Evolutionary conservation across 345 rosid species (phyloP), one percentile per base, ranked within the genome.

Genomic region (Eucalyptus coolabah): DNA sequence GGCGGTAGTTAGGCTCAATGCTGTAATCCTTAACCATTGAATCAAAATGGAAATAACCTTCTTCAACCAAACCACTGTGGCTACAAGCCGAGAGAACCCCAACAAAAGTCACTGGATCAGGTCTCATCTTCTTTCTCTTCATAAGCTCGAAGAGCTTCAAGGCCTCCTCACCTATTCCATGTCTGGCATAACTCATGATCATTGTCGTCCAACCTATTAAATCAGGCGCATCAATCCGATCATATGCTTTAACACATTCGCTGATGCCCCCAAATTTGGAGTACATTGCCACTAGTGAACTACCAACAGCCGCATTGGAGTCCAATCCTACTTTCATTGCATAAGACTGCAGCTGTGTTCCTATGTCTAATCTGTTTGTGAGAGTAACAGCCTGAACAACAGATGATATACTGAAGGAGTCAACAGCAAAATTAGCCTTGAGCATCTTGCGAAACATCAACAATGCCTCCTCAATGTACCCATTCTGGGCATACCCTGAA

Each of bases 21-120:
- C 95, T 91, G 9, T 93, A 95, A 72, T 94, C 96, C 91, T 91
- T 91, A 63, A 90, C 89, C 97, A 97, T 97, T 17, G 96, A 93
- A 85, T 94, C 93, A 72, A 97, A 93, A 89, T 92, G 91, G 89
- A 83, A 91, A 91, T 94, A 93, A 65, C 97, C 96, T 90, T 95
- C 96, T 83, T 96, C 97, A 23, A 95, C 95, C 90, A 96, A 92
- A 87, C 95, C 95, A 92, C 90, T 91, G 80, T 95, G 97, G 91
- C 98, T 96, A 91, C 99, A 97, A 89, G 98, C 97, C 32, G 96
- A 94, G 69, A 96, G 91, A 87, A 96, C 91, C 89, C 92, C 96
- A 34, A 91, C 94, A 90, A 96, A 94, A 50, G 97, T 95, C 87
- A 95, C 95, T 49, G 94, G 91, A 92, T 96, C 98, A 91, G 97